Base-by-base conservation (phyloP, 768 basidiomycete species). In the Exidia glandulosa region DNA sequence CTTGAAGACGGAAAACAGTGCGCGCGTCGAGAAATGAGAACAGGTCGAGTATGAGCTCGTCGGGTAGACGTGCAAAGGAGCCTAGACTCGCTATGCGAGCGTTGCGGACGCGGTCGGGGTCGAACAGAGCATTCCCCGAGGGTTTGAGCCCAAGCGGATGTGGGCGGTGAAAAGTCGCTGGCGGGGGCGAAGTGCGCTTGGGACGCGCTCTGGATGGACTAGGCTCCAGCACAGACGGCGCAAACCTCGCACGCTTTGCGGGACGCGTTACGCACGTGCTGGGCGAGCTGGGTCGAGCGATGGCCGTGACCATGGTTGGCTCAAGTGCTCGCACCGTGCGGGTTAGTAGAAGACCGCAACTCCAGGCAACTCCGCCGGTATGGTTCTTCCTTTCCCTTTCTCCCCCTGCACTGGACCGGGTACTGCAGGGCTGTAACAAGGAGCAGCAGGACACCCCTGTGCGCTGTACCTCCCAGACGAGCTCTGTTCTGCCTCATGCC, bases 41-140 rank as follows among this genome's bases (percentile, higher is more conserved):
- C 33, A 66, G 34, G 32, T 59, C 25, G 23, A 45, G 57, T 29
- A 67, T 56, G 1, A 67, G 57, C 63, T 64, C 65, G 54, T 67
- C 62, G 2, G 65, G 60, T 16, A 67, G 59, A 0, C 3, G 1
- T 3, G 14, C 3, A 34, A 34, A 50, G 48, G 14, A 60, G 60
- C 23, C 58, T 4, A 61, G 60, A 31, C 50, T 27, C 7, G 25
- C 27, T 2, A 54, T 25, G 50, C 50, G 50, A 6, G 50, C 50
- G 14, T 29, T 54, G 2, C 50, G 25, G 30, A 25, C 50, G 14
- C 50, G 19, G 10, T 14, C 2, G 10, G 50, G 50, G 25, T 54
- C 30, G 14, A 54, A 27, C 16, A 54, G 50, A 27, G 50, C 50
- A 31, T 54, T 54, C 1, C 50, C 50, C 3, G 50, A 54, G 1